phyloP scores from a whole-genome alignment of 306 rosid species.

The Lupinus albus region DNA sequence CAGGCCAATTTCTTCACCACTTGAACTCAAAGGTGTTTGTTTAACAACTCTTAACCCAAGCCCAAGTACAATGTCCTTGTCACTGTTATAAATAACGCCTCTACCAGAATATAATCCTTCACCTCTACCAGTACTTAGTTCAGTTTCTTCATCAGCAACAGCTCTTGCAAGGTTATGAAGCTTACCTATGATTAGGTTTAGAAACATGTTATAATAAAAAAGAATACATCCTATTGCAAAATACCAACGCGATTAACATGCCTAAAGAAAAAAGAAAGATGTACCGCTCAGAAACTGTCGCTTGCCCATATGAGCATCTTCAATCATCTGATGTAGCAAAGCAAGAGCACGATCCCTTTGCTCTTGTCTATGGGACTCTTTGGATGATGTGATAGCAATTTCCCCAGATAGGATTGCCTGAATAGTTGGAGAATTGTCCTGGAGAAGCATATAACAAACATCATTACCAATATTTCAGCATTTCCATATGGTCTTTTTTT shows the following conservation, averaged over 20 bases:
- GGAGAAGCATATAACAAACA: slow-evolving; percentile 46
- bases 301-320: slow-evolving; percentile 92
- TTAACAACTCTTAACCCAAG: slow-evolving; percentile 78
- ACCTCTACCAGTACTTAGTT: slow-evolving; percentile 62
- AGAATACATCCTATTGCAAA: background rate
- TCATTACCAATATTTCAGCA: slow-evolving; percentile 42
- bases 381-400: slow-evolving; percentile 52
- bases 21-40: slow-evolving; percentile 63
- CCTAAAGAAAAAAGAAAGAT: slow-evolving; percentile 36
- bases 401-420: slow-evolving; percentile 82
- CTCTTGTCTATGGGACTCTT: slow-evolving; percentile 76
- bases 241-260: slow-evolving; percentile 5
- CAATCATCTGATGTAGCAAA: slow-evolving; percentile 94
- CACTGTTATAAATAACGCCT: slow-evolving; percentile 57
- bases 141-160: slow-evolving; percentile 91
- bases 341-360: slow-evolving; percentile 96
- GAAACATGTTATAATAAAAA: slow-evolving; percentile 36
- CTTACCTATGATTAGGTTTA: slow-evolving; percentile 64
- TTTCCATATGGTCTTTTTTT: slow-evolving; percentile 4
- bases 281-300: slow-evolving; percentile 94
- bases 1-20: slow-evolving; percentile 54
- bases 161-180: slow-evolving; percentile 99
- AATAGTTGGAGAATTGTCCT: slow-evolving; percentile 79
- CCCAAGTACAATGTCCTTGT: slow-evolving; percentile 80
- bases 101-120: slow-evolving; percentile 71